Evolutionary conservation across 78 protist genomes (phyloP).

Genomic region (Dictyostelium firmibasis): DNA sequence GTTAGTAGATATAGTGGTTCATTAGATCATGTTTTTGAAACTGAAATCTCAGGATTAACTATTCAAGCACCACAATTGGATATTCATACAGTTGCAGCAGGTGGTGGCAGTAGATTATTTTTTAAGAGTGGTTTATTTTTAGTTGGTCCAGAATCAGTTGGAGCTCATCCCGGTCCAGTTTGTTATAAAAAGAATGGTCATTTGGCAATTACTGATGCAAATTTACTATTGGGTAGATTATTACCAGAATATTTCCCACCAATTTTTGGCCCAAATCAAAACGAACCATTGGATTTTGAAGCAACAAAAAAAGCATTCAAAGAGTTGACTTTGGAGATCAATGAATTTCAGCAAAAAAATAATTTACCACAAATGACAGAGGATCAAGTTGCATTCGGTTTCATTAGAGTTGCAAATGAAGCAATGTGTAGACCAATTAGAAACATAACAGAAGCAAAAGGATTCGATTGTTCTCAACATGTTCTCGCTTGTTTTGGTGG

Average conservation of each 20-base stretch:
- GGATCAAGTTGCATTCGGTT: slow-evolving; percentile 92
- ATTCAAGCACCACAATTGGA: slow-evolving; percentile 97
- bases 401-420: slow-evolving; percentile 95
- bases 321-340: slow-evolving; percentile 69
- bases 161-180: slow-evolving; percentile 93
- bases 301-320: slow-evolving; percentile 58
- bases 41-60: slow-evolving; percentile 90
- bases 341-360: neutral
- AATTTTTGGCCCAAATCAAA: slow-evolving; percentile 91
- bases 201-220: slow-evolving; percentile 95
- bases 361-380: slow-evolving; percentile 50
- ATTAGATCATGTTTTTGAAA: slow-evolving; percentile 93
- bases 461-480: slow-evolving; percentile 86
- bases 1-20: slow-evolving; percentile 86
- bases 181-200: slow-evolving; percentile 96
- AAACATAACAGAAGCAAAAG: slow-evolving; percentile 90
- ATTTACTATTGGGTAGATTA: slow-evolving; percentile 91
- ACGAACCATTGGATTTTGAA: slow-evolving; percentile 90
- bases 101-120: slow-evolving; percentile 95
- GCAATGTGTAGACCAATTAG: slow-evolving; percentile 97
- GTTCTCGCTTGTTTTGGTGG: slow-evolving; percentile 96
- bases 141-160: slow-evolving; percentile 96
- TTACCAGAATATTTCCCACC: slow-evolving; percentile 91
- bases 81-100: slow-evolving; percentile 97
- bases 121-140: slow-evolving; percentile 86